Percentiles rank a stretch among this genome's conserved stretches.
Evolutionary conservation across 2,329 filamentous ascomycete species (phyloP).

Genomic region (Fusarium hainanense): DNA sequence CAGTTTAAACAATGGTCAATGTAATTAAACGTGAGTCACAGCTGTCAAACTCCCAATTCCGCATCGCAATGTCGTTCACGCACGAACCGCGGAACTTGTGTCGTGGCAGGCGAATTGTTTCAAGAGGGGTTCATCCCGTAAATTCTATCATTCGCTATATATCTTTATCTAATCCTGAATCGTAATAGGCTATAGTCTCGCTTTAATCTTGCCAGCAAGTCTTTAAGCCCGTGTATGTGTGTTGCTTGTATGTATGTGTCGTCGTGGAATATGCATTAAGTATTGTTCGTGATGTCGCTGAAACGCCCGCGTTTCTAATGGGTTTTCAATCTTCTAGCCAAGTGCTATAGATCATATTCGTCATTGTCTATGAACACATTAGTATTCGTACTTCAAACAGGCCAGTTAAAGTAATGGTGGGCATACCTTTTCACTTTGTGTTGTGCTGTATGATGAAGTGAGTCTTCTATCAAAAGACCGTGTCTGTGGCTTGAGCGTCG

Average conservation of each 20-base stretch:
- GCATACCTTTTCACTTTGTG: constrained; percentile 34
- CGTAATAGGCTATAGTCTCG: neutral
- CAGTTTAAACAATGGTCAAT: constrained; percentile 8
- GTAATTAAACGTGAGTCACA: neutral
- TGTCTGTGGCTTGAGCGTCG: constrained; percentile 28
- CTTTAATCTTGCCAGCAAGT: constrained; percentile 1
- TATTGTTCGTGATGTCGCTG: neutral
- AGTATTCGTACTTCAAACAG: neutral
- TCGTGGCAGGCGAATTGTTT: neutral
- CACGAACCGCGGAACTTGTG: neutral
- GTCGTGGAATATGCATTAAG: neutral
- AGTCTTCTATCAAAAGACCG: constrained; percentile 40
- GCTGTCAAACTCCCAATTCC: neutral
- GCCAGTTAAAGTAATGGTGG: no score
- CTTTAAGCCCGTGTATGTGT: neutral
- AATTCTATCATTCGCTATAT: neutral
- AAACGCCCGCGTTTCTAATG: neutral
- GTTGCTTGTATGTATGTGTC: neutral
- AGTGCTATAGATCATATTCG: constrained; percentile 17
- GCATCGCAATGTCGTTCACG: neutral
- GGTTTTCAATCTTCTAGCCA: constrained; percentile 14
- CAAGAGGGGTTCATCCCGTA: neutral
- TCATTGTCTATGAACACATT: constrained; percentile 20
- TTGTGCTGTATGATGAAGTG: constrained; percentile 40
- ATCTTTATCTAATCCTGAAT: neutral